These are phyloP conservation scores for Selaginella moellendorffii DNA, from an alignment of 75 land plant species.

Conservation along the genomic window DNA sequence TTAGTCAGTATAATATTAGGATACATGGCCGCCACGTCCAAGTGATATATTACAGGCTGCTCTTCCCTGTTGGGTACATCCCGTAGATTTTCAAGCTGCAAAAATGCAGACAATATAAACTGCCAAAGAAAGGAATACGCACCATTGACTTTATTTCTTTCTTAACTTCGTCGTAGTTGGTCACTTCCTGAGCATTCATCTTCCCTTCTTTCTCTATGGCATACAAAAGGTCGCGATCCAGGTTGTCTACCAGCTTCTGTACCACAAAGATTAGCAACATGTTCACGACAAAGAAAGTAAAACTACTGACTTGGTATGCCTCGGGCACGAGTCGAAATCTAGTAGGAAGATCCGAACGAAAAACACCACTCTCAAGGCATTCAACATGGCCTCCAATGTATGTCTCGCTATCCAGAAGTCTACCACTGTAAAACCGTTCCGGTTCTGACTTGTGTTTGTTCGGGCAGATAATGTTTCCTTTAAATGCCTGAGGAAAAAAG, in stretches of 20 bases:
- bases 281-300: neutral
- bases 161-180: slow-evolving; percentile 84
- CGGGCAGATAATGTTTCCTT: slow-evolving; percentile 93
- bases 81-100: slow-evolving; percentile 56
- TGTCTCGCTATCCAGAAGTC: slow-evolving; percentile 91
- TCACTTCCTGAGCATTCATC: slow-evolving; percentile 62
- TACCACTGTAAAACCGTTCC: slow-evolving; percentile 71
- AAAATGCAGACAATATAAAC: neutral
- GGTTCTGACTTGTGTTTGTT: slow-evolving; percentile 85
- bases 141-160: slow-evolving; percentile 68
- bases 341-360: slow-evolving; percentile 92
- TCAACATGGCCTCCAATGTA: slow-evolving; percentile 99
- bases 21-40: slow-evolving; percentile 99
- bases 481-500: slow-evolving; percentile 51
- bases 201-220: slow-evolving; percentile 94
- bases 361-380: slow-evolving; percentile 98
- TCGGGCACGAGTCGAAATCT: slow-evolving; percentile 85
- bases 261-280: neutral
- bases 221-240: slow-evolving; percentile 93
- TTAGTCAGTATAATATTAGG: slow-evolving; percentile 99
- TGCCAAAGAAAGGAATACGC: neutral
- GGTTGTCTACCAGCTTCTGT: slow-evolving; percentile 61
- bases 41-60: slow-evolving; percentile 83
- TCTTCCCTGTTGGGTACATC: slow-evolving; percentile 83
- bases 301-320: slow-evolving; percentile 54